Evolutionary conservation across 1,139 yeast genomes (phyloP), one percentile per base, ranked within the genome.

Genomic region (Geotrichum phurueaensis): DNA sequence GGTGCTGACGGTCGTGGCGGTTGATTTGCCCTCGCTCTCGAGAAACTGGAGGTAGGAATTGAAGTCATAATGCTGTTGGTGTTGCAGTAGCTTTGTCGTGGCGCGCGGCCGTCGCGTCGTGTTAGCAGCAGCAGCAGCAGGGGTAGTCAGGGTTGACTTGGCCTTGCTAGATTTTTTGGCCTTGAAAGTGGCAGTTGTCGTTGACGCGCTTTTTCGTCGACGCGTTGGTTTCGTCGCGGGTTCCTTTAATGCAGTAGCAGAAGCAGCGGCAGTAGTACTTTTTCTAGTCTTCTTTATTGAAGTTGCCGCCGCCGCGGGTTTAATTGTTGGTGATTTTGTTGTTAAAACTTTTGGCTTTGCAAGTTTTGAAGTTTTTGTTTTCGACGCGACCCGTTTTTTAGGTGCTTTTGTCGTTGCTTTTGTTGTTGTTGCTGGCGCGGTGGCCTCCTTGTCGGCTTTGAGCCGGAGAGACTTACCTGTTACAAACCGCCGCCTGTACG

Each of bases 21-120:
- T 50, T 2, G 58, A 52, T 36, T 59, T 59, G 23, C 39, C 52
- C 22, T 53, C 20, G 29, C 43, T 23, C 47, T 59, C 51, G n/a
- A 59, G 58, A 23, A 50, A 54, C 9, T 51, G 39, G 7, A 59
- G 53, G 43, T 50, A 59, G 13, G 58, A 51, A 5, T 51, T 20
- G 23, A 59, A 52, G 43, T 59, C 61, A 49, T 55, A 25, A 31
- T 59, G 61, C 47, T 39, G 18, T 22, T 39, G 47, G 7, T 15
- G 47, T 10, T 39, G 47, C 5, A 39, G 47, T 18, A 39, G 20
- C n/a, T 39, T 39, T 39, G 18, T 39, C 3, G 22, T 3, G 7
- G 47, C 20, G 47, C 20, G 47, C n/a, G 47, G 18, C 47, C 47
- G 47, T 39, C 47, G 47, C 47, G 47, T 39, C 1, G 18, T 39